Percentiles rank a stretch among this genome's conserved stretches.
Evolutionary conservation across 768 basidiomycete genomes (phyloP).

Genomic region (Coprinellus micaceus): DNA sequence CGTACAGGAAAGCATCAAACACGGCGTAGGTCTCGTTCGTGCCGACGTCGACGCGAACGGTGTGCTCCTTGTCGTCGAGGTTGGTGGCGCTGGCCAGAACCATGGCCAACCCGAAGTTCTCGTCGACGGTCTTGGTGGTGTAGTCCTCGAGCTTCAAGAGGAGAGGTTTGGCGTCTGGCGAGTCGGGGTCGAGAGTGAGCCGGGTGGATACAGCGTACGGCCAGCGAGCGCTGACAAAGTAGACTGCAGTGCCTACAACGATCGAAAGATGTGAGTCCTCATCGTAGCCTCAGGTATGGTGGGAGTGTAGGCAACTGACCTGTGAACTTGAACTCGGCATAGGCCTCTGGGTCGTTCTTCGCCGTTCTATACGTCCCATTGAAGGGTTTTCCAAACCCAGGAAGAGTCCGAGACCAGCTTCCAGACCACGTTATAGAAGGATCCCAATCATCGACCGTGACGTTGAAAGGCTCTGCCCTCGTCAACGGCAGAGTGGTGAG

Average conservation of each 20-base stretch:
- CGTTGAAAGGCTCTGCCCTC: background rate
- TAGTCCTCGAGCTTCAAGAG: slow-evolving; percentile 6
- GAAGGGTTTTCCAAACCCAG: background rate
- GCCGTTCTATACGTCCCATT: background rate
- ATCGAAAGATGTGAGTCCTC: too few species aligned
- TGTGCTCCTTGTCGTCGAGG: slow-evolving; percentile 2
- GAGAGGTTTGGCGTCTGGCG: background rate
- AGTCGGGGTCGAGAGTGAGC: slow-evolving; percentile 30
- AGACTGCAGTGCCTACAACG: slow-evolving; percentile 37
- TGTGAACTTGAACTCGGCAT: slow-evolving; percentile 12
- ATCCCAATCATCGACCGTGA: slow-evolving; percentile 12
- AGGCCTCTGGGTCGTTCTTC: background rate
- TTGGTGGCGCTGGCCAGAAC: slow-evolving; percentile 3
- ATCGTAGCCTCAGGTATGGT: too few species aligned
- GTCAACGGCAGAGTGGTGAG: background rate
- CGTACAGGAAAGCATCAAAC: slow-evolving; percentile 8
- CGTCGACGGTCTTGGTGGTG: background rate
- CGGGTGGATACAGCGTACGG: slow-evolving; percentile 40
- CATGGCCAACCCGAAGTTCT: slow-evolving; percentile 1
- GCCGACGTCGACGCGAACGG: slow-evolving; percentile 4
- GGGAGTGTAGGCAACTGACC: background rate
- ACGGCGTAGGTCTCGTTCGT: background rate
- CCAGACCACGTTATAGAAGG: slow-evolving; percentile 7
- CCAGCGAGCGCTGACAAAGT: slow-evolving; percentile 43
- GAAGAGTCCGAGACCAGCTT: slow-evolving; percentile 3